These are phyloP conservation scores for Gyromitra esculenta DNA, from an alignment of 2,329 filamentous ascomycete species.

Conservation along the genomic window DNA sequence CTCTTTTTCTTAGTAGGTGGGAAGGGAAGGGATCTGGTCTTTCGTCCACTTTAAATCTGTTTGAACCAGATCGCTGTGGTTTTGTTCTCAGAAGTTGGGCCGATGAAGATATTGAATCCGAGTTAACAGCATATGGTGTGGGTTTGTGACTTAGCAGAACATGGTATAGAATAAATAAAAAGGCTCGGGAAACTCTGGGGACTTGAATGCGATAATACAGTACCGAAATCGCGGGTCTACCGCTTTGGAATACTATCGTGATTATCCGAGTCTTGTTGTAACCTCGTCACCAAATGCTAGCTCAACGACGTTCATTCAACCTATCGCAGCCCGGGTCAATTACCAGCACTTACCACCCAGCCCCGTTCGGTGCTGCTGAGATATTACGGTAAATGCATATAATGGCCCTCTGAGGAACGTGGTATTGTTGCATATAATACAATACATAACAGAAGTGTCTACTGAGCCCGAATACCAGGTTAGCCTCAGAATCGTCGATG, in stretches of 20 bases:
- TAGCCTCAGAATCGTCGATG: background rate
- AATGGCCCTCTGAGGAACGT: no score
- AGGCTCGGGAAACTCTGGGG: background rate
- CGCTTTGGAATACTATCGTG: background rate
- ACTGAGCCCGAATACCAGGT: background rate
- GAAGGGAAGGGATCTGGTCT: background rate
- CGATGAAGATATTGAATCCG: background rate
- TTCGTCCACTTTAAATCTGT: background rate
- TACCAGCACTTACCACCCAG: background rate
- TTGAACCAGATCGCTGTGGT: background rate
- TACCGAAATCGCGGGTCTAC: background rate
- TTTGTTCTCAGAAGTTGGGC: background rate
- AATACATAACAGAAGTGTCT: background rate
- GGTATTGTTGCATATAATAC: background rate
- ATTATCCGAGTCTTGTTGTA: background rate
- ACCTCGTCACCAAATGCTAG: background rate
- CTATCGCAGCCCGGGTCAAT: background rate
- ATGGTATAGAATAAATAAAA: background rate
- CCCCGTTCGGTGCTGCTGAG: no score
- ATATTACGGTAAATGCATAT: no score
- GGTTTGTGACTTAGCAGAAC: no score
- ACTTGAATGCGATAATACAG: background rate
- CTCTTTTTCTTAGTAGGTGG: background rate
- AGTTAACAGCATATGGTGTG: no score
- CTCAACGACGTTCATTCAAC: background rate